A percentile compares a stretch with the other conserved stretches of the same genome.
Evolutionary conservation across 2,329 filamentous ascomycete genomes (phyloP).

Genomic region (Fusarium begoniae): DNA sequence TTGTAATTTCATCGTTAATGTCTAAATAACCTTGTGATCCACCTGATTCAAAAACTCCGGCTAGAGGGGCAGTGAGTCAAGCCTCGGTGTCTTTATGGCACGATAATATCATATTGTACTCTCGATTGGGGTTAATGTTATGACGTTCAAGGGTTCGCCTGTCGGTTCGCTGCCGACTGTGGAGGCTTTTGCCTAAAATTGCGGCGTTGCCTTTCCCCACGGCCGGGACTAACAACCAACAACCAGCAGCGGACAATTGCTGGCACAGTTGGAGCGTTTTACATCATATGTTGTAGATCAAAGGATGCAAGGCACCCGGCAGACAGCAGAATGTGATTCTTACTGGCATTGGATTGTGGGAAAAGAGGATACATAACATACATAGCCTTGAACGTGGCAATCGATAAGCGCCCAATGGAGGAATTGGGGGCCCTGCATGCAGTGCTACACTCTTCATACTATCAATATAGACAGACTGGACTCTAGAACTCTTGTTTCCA

Average conservation of each 20-base stretch:
- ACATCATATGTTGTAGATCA: slow-evolving; percentile 19
- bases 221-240: slow-evolving; percentile 13
- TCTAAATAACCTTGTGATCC: background rate
- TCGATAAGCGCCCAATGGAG: slow-evolving; percentile 14
- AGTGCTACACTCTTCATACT: slow-evolving; percentile 22
- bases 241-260: background rate
- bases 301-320: slow-evolving; percentile 26
- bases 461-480: slow-evolving; percentile 14
- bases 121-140: background rate
- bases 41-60: slow-evolving; percentile 8
- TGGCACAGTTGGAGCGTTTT: background rate
- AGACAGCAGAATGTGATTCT: background rate
- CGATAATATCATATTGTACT: slow-evolving; percentile 1
- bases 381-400: slow-evolving; percentile 9
- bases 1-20: background rate
- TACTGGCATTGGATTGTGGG: background rate
- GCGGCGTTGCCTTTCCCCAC: slow-evolving; percentile 16
- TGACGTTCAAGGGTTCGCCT: slow-evolving; percentile 13
- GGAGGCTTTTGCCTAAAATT: slow-evolving; percentile 41
- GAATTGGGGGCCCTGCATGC: slow-evolving; percentile 23
- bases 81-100: background rate
- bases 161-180: slow-evolving; percentile 17
- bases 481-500: slow-evolving; percentile 1
- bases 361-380: background rate
- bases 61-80: slow-evolving; percentile 17